Evolutionary conservation across 225 moss, liverwort and hornwort genomes (phyloP), one percentile per base, ranked within the genome.

Genomic region (Takakia lepidozioides): DNA sequence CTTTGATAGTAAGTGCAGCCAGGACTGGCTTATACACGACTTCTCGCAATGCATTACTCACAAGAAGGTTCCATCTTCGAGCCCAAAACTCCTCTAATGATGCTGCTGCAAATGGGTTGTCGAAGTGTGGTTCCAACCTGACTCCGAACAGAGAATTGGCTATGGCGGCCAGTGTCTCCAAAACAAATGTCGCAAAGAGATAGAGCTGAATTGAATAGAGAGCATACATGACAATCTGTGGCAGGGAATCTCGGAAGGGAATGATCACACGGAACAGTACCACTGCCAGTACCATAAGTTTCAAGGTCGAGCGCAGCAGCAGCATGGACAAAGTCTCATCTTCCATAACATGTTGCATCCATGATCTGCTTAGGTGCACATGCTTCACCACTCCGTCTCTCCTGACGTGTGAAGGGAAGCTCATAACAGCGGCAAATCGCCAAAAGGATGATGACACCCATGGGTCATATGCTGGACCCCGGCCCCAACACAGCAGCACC

Each of bases 21-120:
- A n/a, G n/a, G 7, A 72, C 34, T 16, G 69, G 81, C 38, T 39
- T 36, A 60, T 76, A 81, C 10, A 81, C 81, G 0, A 51, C 63
- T 25, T 81, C 76, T 5, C 69, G 51, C 3, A 81, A 54, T 0
- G 17, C 25, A 48, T 62, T 73, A 29, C 76, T 76, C 3, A 81
- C 29, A 0, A 81, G 57, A 15, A 81, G 59, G 51, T 81, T 81
- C 76, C 81, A 81, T 0, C 72, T 43, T 1, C 60, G 60, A 0
- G 69, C 76, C 76, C 72, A 81, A 22, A 81, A 81, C 34, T 76
- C 72, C 50, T 43, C 63, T 0, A 76, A 54, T 6, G 81, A 73
- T 0, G 29, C 17, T 0, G 76, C 57, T 10, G 43, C 62, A 13
- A 76, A 66, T 0, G 76, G 76, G 37, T 75, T 81, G 27, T 76